A percentile compares a stretch with the other conserved stretches of the same genome.
Conservation (phyloP, 805 yeast genomes). For the Lipomyces orientalis region DNA sequence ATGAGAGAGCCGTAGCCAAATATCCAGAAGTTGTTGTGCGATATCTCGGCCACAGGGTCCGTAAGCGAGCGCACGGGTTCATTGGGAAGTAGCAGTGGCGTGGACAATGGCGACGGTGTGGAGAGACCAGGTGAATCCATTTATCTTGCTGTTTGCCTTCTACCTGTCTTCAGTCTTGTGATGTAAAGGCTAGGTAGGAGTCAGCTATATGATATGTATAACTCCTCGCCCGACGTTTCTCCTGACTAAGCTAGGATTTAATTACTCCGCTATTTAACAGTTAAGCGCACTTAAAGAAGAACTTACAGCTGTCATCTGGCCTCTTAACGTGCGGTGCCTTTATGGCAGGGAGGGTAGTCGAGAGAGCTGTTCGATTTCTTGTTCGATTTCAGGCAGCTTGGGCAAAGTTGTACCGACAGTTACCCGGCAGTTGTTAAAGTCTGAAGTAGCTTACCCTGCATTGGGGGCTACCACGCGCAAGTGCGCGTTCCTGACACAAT, state of each 20-base stretch:
- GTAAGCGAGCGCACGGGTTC: constrained; percentile 1
- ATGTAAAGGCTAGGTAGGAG: constrained; percentile 38
- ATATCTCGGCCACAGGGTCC: constrained; percentile 27
- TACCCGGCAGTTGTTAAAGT: no score
- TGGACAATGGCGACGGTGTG: constrained; percentile 43
- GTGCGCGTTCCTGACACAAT: no score
- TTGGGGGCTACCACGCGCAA: no score
- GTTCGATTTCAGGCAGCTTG: no score
- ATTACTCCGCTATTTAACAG: not conserved
- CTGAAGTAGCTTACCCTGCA: no score
- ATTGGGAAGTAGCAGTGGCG: constrained; percentile 59
- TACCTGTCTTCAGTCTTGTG: constrained; percentile 70
- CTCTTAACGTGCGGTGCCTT: no score
- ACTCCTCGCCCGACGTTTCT: constrained; percentile 45
- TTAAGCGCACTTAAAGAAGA: not conserved
- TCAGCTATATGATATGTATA: not conserved
- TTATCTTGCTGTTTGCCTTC: constrained; percentile 66
- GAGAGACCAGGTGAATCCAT: constrained; percentile 60
- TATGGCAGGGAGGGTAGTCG: not conserved
- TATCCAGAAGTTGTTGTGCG: constrained; percentile 58
- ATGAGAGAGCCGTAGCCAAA: constrained; percentile 90
- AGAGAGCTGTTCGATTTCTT: no score
- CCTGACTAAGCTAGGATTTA: constrained; percentile 50
- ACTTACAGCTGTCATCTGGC: not conserved
- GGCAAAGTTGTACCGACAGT: no score